These are phyloP conservation scores for Colletotrichum sp. DNA, from an alignment of 2,329 filamentous ascomycete species.

Conservation along the genomic window DNA sequence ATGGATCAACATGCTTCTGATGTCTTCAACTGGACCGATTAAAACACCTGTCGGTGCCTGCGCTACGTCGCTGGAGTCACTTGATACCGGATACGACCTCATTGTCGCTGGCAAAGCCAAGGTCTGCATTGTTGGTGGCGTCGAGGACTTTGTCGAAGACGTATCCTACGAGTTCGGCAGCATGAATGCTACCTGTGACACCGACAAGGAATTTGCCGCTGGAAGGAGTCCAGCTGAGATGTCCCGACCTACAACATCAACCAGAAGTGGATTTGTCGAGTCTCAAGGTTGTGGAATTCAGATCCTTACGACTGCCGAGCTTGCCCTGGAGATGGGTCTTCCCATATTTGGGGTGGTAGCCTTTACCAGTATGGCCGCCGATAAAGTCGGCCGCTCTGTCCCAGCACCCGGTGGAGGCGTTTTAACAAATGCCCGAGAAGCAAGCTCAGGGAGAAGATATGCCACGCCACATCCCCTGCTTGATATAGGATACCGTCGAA, in stretches of 20 bases:
- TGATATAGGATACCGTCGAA: slow-evolving; percentile 94
- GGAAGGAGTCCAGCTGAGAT: slow-evolving; percentile 35
- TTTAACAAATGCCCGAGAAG: slow-evolving; percentile 58
- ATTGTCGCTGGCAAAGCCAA: slow-evolving; percentile 34
- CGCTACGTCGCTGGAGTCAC: slow-evolving; percentile 39
- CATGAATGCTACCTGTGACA: slow-evolving; percentile 40
- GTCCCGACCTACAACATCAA: slow-evolving; percentile 36
- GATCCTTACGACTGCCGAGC: slow-evolving; percentile 33
- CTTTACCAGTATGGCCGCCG: slow-evolving; percentile 32
- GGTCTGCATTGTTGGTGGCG: slow-evolving; percentile 36
- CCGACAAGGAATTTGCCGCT: slow-evolving; percentile 27
- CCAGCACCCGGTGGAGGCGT: slow-evolving; percentile 42
- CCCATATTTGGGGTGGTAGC: slow-evolving; percentile 39
- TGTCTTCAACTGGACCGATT: slow-evolving; percentile 36
- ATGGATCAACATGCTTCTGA: slow-evolving; percentile 48
- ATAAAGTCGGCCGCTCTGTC: slow-evolving; percentile 38
- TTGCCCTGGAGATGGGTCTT: slow-evolving; percentile 38
- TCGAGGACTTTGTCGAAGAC: slow-evolving; percentile 36
- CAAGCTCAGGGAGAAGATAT: slow-evolving; percentile 55
- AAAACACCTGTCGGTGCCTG: slow-evolving; percentile 40
- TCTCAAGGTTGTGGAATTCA: slow-evolving; percentile 39
- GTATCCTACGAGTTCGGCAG: slow-evolving; percentile 34
- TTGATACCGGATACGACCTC: slow-evolving; percentile 37
- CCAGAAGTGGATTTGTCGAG: slow-evolving; percentile 40
- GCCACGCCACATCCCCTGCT: slow-evolving; percentile 94